phyloP scores from a whole-genome alignment of 2,329 filamentous ascomycete species.

The Pseudogymnoascus sp. region DNA sequence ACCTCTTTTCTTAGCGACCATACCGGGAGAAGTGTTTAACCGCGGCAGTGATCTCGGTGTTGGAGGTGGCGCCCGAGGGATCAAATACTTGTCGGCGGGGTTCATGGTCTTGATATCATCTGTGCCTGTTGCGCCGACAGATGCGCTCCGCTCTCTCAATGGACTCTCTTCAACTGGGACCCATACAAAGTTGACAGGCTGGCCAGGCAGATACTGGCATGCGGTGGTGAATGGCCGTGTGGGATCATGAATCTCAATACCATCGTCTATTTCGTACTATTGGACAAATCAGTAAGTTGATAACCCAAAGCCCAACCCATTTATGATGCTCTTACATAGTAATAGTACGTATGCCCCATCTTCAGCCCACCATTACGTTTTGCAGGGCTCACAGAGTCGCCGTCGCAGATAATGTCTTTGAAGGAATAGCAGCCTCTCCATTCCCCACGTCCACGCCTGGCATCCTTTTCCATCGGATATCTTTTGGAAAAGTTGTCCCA shows the following conservation, averaged over 20 bases:
- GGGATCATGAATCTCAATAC: constrained; percentile 67
- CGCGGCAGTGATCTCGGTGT: constrained; percentile 37
- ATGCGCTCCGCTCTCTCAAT: constrained; percentile 54
- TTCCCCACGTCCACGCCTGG: constrained; percentile 61
- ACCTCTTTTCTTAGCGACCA: constrained; percentile 23
- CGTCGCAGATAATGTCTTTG: constrained; percentile 76
- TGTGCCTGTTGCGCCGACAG: constrained; percentile 44
- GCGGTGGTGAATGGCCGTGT: constrained; percentile 63
- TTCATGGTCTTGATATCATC: constrained; percentile 68
- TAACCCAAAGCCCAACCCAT: constrained; percentile 4
- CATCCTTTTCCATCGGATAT: constrained; percentile 76
- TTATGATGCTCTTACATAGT: constrained; percentile 55
- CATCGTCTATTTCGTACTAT: constrained; percentile 77
- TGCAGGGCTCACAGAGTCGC: constrained; percentile 41
- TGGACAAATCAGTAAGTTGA: neutral
- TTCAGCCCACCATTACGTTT: constrained; percentile 72
- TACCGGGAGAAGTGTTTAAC: constrained; percentile 36
- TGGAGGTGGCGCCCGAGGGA: constrained; percentile 52
- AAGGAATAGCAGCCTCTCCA: constrained; percentile 88
- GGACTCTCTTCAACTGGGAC: constrained; percentile 62
- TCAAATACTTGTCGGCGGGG: constrained; percentile 65
- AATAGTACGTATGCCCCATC: constrained; percentile 93
- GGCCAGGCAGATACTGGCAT: constrained; percentile 82
- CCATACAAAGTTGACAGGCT: constrained; percentile 75
- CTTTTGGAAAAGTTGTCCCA: constrained; percentile 87